Evolutionary conservation across 169 alveolate genomes (phyloP).

Genomic region (Babesia bovis): DNA sequence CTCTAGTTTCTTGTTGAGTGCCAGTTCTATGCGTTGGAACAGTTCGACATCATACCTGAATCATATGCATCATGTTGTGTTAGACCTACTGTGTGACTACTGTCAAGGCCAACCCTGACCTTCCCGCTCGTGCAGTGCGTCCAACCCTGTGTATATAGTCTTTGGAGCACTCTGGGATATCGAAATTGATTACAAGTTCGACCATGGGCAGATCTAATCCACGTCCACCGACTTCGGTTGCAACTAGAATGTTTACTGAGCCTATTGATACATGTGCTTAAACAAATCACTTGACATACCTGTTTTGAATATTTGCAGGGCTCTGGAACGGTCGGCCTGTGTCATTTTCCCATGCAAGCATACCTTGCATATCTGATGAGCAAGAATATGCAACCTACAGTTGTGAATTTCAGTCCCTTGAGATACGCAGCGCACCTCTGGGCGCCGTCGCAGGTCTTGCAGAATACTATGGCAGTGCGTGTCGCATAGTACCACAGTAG

Average conservation of each 20-base stretch:
- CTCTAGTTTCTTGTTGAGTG: constrained; percentile 86
- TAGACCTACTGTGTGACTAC: constrained; percentile 89
- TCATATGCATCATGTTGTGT: not conserved
- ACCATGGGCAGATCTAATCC: constrained; percentile 98
- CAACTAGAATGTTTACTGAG: constrained; percentile 85
- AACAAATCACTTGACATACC: constrained; percentile 48
- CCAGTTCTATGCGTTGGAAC: constrained; percentile 88
- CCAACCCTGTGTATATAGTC: constrained; percentile 98
- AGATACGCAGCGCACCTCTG: constrained; percentile 85
- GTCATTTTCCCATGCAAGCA: constrained; percentile 96
- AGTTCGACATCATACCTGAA: constrained; percentile 88
- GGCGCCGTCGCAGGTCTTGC: constrained; percentile 90
- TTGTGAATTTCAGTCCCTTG: constrained; percentile 85
- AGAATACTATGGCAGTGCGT: constrained; percentile 88
- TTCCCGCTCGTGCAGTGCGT: constrained; percentile 99
- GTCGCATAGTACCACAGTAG: constrained; percentile 43
- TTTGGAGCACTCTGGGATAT: constrained; percentile 92
- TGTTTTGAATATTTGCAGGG: constrained; percentile 91
- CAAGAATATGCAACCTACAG: constrained; percentile 65
- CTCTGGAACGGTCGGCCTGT: constrained; percentile 91
- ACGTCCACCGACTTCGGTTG: constrained; percentile 99
- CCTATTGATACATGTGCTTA: not conserved
- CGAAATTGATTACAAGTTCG: constrained; percentile 95
- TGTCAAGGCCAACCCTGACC: constrained; percentile 94
- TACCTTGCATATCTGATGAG: constrained; percentile 5